A percentile compares a stretch with the other conserved stretches of the same genome.
phyloP scores from a whole-genome alignment of 345 rosid genomes.

The Raphanus raphanistrum region DNA sequence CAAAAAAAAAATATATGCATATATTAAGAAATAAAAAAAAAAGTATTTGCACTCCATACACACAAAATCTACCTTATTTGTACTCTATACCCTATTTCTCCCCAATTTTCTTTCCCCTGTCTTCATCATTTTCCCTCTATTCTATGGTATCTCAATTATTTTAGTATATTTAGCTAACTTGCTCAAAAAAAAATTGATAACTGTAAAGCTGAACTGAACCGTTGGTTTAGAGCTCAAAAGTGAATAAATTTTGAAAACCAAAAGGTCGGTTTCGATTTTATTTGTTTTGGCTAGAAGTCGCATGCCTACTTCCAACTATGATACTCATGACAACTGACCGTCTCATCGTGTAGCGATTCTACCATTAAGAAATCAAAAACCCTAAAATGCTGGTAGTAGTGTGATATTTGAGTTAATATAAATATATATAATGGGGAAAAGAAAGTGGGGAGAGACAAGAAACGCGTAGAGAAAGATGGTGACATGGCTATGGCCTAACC shows the following conservation, averaged over 20 bases:
- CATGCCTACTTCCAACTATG: not conserved
- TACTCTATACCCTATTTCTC: too few species aligned
- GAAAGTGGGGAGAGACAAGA: conserved; percentile 2
- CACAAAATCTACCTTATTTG: too few species aligned
- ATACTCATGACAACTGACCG: not conserved
- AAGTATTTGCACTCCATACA: too few species aligned
- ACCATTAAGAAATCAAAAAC: not conserved
- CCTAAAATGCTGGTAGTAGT: not conserved
- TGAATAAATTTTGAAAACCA: not conserved
- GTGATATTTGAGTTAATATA: not conserved
- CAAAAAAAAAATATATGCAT: too few species aligned
- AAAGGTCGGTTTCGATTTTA: not conserved
- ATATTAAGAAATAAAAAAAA: too few species aligned
- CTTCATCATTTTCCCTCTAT: too few species aligned
- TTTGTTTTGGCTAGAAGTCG: not conserved
- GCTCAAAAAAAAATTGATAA: not conserved
- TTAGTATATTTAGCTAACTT: too few species aligned
- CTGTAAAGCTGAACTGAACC: not conserved
- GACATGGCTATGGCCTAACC: conserved; percentile 71
- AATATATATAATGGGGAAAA: not conserved
- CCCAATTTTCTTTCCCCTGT: too few species aligned
- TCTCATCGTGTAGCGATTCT: not conserved
- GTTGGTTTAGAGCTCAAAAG: not conserved
- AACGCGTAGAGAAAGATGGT: conserved; percentile 31
- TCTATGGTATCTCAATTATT: too few species aligned